phyloP scores from a whole-genome alignment of 2,329 filamentous ascomycete genomes.

The Trichoderma sp. region DNA sequence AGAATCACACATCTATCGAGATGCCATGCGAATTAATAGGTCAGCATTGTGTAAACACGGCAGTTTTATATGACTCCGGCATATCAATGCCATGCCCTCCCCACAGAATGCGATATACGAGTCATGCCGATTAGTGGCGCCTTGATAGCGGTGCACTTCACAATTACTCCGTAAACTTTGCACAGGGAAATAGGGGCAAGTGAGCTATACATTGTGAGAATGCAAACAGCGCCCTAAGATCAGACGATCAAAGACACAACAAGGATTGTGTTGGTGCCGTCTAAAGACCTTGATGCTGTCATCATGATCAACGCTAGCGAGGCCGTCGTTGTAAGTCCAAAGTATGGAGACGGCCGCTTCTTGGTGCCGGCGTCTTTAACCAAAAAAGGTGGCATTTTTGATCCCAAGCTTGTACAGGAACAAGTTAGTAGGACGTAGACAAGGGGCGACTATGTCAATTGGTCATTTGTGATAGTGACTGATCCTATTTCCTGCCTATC shows the following conservation, averaged over 20 bases:
- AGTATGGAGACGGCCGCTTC: background rate
- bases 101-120: background rate
- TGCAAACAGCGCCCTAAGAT: background rate
- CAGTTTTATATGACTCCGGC: background rate
- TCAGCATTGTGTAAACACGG: background rate
- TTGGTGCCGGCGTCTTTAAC: background rate
- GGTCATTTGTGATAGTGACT: background rate
- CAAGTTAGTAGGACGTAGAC: background rate
- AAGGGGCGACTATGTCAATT: background rate
- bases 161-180: background rate
- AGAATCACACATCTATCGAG: background rate
- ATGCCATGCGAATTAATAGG: background rate
- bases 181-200: background rate
- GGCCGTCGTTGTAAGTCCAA: background rate
- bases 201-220: background rate
- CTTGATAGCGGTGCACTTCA: background rate
- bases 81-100: background rate
- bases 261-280: background rate
- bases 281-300: background rate
- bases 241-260: background rate
- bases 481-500: background rate
- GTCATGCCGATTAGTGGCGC: background rate
- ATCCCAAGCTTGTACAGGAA: background rate
- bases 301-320: background rate
- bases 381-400: background rate